phyloP scores from a whole-genome alignment of 495 filamentous ascomycete species.

The Trichoderma orchidacearum region DNA sequence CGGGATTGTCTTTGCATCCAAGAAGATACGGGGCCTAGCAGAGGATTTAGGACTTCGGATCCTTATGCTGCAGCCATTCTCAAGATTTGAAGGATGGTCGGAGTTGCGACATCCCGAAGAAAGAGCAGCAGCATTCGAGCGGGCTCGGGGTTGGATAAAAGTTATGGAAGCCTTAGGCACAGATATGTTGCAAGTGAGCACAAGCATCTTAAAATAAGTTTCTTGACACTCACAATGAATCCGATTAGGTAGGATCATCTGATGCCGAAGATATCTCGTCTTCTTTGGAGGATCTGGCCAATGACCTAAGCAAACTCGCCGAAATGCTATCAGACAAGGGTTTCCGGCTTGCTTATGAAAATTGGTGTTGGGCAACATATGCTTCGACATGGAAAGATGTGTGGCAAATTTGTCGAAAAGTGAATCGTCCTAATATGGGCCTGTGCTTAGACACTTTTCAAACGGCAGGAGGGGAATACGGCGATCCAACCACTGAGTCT shows the following conservation, averaged over 20 bases:
- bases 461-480: slow-evolving; percentile 62
- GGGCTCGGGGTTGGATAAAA: slow-evolving; percentile 54
- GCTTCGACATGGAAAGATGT: slow-evolving; percentile 55
- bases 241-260: slow-evolving; percentile 52
- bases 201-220: not conserved
- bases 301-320: slow-evolving; percentile 49
- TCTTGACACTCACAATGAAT: not conserved
- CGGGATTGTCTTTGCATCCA: slow-evolving; percentile 34
- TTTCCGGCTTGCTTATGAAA: slow-evolving; percentile 61
- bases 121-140: slow-evolving; percentile 49
- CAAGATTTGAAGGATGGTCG: slow-evolving; percentile 70
- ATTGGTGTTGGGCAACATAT: slow-evolving; percentile 73
- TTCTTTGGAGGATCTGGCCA: slow-evolving; percentile 33
- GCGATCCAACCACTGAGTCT: slow-evolving; percentile 52
- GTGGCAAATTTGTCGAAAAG: slow-evolving; percentile 50
- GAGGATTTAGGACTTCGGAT: slow-evolving; percentile 40
- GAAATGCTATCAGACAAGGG: slow-evolving; percentile 44
- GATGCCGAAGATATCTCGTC: slow-evolving; percentile 43
- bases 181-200: slow-evolving; percentile 57
- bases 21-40: slow-evolving; percentile 38
- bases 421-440: slow-evolving; percentile 52
- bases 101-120: slow-evolving; percentile 30
- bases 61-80: slow-evolving; percentile 67
- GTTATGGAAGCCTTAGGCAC: slow-evolving; percentile 61
- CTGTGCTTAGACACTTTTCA: slow-evolving; percentile 79